A percentile compares a stretch with the other conserved stretches of the same genome.
These are phyloP conservation scores for Spathaspora boniae DNA, from an alignment of 805 yeast genomes.

Conservation along the genomic window DNA sequence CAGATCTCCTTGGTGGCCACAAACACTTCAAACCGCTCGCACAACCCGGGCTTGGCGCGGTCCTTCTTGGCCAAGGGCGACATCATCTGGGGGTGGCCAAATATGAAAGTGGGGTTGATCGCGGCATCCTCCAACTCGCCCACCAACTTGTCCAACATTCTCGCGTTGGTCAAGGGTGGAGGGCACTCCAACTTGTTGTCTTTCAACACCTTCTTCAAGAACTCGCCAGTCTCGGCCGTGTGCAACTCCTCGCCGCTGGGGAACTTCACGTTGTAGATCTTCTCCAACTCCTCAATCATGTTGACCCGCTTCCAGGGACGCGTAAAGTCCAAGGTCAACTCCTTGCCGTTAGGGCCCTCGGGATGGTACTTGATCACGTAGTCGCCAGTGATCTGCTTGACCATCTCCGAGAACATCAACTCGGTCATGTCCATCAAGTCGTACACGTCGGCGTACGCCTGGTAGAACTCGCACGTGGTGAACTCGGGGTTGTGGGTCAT, in stretches of 20 bases:
- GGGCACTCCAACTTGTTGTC: constrained; percentile 86
- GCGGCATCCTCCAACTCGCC: constrained; percentile 94
- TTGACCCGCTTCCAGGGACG: constrained; percentile 99
- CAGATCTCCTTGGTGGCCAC: constrained; percentile 98
- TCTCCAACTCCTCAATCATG: constrained; percentile 95
- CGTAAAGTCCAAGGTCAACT: constrained; percentile 75
- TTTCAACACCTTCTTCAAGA: constrained; percentile 74
- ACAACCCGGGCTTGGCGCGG: constrained; percentile 86
- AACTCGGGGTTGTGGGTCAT: constrained; percentile 99
- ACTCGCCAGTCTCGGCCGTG: constrained; percentile 88
- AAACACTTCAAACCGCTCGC: constrained; percentile 97
- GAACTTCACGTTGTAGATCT: constrained; percentile 79
- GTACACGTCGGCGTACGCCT: constrained; percentile 95
- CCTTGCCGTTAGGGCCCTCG: constrained; percentile 76
- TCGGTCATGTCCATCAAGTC: constrained; percentile 96
- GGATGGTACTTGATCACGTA: constrained; percentile 89
- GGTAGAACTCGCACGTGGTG: constrained; percentile 97
- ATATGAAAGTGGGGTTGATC: constrained; percentile 95
- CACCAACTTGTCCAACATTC: constrained; percentile 97
- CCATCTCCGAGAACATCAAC: constrained; percentile 93
- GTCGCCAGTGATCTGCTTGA: constrained; percentile 87
- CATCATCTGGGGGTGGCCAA: constrained; percentile 99
- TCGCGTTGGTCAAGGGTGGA: constrained; percentile 92
- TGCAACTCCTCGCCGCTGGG: constrained; percentile 95
- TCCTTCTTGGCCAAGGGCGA: constrained; percentile 97